Base-by-base conservation (phyloP, 78 protist genomes). In the Trichosphaerium sp. region DNA sequence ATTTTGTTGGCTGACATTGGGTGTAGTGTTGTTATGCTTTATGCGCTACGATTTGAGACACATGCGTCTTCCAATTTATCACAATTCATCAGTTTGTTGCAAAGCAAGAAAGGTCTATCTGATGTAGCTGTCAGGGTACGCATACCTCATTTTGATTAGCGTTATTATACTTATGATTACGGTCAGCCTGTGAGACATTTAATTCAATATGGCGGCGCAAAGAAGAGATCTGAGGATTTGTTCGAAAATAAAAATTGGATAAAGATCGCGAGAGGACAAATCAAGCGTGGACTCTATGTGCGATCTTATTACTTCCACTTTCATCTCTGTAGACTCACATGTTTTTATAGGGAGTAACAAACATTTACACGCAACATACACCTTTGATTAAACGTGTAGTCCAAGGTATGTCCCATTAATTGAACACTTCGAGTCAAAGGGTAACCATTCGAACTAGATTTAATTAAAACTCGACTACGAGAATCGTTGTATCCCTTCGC, bases 281-380 rank as follows among this genome's bases (percentile, higher is more conserved):
- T 74, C 8, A 85, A 65, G 65, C 67, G 85, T 37, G 70, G 75
- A 35, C 41, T 83, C 23, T 59, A 21, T 4, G 44, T 7, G n/a
- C 14, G 29, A 25, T 59, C 4, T 14, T 18, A 43, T 40, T 4
- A 7, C 40, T 4, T 23, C 29, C 5, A 40, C 8, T 4, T 14
- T 31, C 10, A 11, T 23, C 65, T 43, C 4, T 25, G 32, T 10
- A 15, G 48, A 76, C 61, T 65, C 38, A 5, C 11, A 21, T 48
- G 6, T 5, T 65, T 10, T 48, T 11, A 54, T 2, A 70, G 74
- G 97, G 92, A 49, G 94, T 89, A 25, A 65, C 80, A 63, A 93
- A 93, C 55, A 74, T 93, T 28, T 93, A 78, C 80, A 92, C 96
- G 38, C 94, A 89, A 73, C 97, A 93, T 65, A 67, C 65, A 62